A percentile compares a stretch with the other conserved stretches of the same genome.
Conservation (phyloP, 306 rosid genomes). For the Benincasa hispida region DNA sequence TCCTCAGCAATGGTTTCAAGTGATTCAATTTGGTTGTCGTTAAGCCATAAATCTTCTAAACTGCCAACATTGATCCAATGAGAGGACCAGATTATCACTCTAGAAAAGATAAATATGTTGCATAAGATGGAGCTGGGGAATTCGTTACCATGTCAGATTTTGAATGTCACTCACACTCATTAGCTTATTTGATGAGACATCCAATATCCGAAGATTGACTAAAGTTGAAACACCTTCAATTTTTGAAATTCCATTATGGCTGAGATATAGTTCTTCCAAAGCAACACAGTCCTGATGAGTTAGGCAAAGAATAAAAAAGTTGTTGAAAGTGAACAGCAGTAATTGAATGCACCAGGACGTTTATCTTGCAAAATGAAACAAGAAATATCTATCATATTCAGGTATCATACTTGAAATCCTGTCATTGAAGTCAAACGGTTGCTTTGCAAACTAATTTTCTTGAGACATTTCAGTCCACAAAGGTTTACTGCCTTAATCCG, state of each 20-base stretch:
- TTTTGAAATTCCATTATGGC: slow-evolving; percentile 85
- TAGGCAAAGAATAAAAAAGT: background rate
- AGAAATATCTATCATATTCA: background rate
- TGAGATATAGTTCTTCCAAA: slow-evolving; percentile 81
- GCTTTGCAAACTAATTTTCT: slow-evolving; percentile 93
- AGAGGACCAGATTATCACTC: slow-evolving; percentile 9
- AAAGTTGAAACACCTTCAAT: slow-evolving; percentile 83
- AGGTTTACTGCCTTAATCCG: slow-evolving; percentile 67
- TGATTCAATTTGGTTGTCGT: slow-evolving; percentile 74
- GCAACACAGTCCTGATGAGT: slow-evolving; percentile 51
- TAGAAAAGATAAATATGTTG: slow-evolving; percentile 6
- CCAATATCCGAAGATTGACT: slow-evolving; percentile 70
- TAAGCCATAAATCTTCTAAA: slow-evolving; percentile 93
- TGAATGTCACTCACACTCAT: slow-evolving; percentile 47
- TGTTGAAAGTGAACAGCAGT: background rate
- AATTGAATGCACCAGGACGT: background rate
- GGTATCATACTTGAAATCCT: slow-evolving; percentile 59
- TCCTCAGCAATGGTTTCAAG: slow-evolving; percentile 54
- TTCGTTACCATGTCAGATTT: slow-evolving; percentile 45
- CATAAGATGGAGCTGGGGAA: background rate
- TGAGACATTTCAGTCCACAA: slow-evolving; percentile 65
- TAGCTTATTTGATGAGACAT: slow-evolving; percentile 81
- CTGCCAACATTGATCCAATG: slow-evolving; percentile 26
- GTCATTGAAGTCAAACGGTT: slow-evolving; percentile 74
- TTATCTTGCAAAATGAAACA: background rate